Conservation (phyloP, 768 basidiomycete species). For the Russula griseocarnosa region DNA sequence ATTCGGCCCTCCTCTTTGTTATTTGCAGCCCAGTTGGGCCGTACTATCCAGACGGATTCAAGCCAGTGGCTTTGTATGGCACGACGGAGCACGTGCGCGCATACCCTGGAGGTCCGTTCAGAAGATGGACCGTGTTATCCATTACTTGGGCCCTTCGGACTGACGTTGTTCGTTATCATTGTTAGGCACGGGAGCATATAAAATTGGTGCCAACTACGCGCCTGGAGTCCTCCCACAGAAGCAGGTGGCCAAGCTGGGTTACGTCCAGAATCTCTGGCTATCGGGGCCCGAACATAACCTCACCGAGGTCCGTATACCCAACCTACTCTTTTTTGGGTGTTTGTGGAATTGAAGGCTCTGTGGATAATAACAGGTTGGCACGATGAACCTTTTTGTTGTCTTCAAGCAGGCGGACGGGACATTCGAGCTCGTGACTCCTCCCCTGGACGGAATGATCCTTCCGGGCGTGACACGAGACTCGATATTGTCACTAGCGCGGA, state of each 20-base stretch:
- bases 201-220: slow-evolving; percentile 64
- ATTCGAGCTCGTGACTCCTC: slow-evolving; percentile 30
- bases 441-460: slow-evolving; percentile 39
- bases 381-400: slow-evolving; percentile 80
- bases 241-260: slow-evolving; percentile 62
- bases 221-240: slow-evolving; percentile 60
- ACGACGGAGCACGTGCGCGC: slow-evolving; percentile 83
- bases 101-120: slow-evolving; percentile 66
- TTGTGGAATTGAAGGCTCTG: slow-evolving; percentile 34
- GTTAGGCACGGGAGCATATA: slow-evolving; percentile 47
- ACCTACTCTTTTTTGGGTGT: slow-evolving; percentile 34
- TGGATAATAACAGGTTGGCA: slow-evolving; percentile 49
- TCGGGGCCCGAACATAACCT: slow-evolving; percentile 56
- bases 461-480: slow-evolving; percentile 44
- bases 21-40: slow-evolving; percentile 47
- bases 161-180: neutral
- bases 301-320: slow-evolving; percentile 42
- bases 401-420: slow-evolving; percentile 54
- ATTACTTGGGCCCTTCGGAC: neutral
- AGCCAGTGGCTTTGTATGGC: slow-evolving; percentile 53
- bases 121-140: neutral
- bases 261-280: slow-evolving; percentile 78
- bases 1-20: slow-evolving; percentile 47
- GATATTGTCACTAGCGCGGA: slow-evolving; percentile 38
- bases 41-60: slow-evolving; percentile 49